These are phyloP conservation scores for Acrocalymma vagum DNA, from an alignment of 2,329 filamentous ascomycete genomes.

Conservation along the genomic window DNA sequence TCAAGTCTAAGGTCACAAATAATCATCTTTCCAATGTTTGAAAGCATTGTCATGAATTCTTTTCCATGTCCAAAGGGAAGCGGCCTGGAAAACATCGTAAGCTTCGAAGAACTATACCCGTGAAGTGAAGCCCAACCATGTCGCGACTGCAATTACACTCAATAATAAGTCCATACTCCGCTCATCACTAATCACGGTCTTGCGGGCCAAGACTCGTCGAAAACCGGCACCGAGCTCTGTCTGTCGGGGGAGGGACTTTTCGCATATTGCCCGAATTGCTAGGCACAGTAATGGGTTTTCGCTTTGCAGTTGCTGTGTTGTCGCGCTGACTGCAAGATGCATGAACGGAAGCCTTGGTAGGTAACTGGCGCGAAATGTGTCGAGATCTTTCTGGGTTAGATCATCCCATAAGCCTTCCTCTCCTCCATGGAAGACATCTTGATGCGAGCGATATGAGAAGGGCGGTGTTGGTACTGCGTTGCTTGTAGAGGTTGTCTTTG, in stretches of 20 bases:
- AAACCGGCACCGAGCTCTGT: slow-evolving; percentile 21
- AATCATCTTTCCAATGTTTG: slow-evolving; percentile 21
- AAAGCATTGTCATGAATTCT: slow-evolving; percentile 24
- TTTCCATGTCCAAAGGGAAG: slow-evolving; percentile 26
- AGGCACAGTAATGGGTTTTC: slow-evolving; percentile 18
- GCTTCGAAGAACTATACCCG: neutral
- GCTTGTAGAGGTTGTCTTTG: too few relatives aligned
- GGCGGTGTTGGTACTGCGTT: too few relatives aligned
- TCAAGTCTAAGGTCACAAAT: slow-evolving; percentile 30
- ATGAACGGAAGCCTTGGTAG: slow-evolving; percentile 24
- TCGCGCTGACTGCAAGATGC: slow-evolving; percentile 9
- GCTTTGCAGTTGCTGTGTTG: slow-evolving; percentile 13
- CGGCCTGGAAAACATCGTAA: slow-evolving; percentile 15
- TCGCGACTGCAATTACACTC: slow-evolving; percentile 25
- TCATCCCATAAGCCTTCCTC: too few relatives aligned
- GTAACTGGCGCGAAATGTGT: slow-evolving; percentile 13
- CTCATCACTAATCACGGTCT: slow-evolving; percentile 31
- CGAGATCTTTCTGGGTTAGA: slow-evolving; percentile 19
- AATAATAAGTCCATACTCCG: slow-evolving; percentile 30
- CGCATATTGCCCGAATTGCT: slow-evolving; percentile 29
- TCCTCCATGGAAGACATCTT: too few relatives aligned
- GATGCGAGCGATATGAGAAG: too few relatives aligned
- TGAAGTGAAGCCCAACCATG: slow-evolving; percentile 20
- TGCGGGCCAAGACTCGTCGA: slow-evolving; percentile 21
- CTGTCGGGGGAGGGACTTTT: slow-evolving; percentile 20